These are phyloP conservation scores for Fistulina hepatica DNA, from an alignment of 1,284 basidiomycete genomes.

Conservation along the genomic window DNA sequence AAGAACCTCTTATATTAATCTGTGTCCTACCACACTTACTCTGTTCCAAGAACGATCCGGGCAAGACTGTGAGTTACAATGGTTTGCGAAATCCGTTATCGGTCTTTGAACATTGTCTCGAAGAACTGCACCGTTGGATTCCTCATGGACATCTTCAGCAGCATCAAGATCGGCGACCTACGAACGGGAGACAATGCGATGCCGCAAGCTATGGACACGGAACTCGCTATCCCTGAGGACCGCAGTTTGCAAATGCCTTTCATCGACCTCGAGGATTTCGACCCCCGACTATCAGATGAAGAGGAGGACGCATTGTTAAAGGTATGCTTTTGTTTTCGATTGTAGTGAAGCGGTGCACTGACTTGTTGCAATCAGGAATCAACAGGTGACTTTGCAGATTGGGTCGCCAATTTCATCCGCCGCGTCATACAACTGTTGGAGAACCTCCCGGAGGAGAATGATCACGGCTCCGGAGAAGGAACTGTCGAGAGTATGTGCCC, in stretches of 20 bases:
- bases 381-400: conserved; percentile 61
- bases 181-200: conserved; percentile 30
- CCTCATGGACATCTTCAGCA: conserved; percentile 69
- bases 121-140: conserved; percentile 71
- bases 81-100: conserved; percentile 5
- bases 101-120: conserved; percentile 8
- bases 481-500: conserved; percentile 46
- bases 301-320: conserved; percentile 52
- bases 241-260: conserved; percentile 20
- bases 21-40: conserved; percentile 2
- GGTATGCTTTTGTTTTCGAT: too few relatives aligned
- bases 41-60: conserved; percentile 64
- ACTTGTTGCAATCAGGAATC: conserved; percentile 39
- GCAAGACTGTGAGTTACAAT: conserved; percentile 59
- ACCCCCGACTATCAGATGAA: conserved; percentile 33
- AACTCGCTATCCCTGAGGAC: not conserved
- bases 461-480: conserved; percentile 41
- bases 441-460: conserved; percentile 79
- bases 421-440: conserved; percentile 77
- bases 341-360: too few relatives aligned
- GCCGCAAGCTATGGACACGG: not conserved
- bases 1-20: conserved; percentile 18
- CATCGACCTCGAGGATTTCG: conserved; percentile 25
- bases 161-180: conserved; percentile 74
- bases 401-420: conserved; percentile 77